phyloP scores from a whole-genome alignment of 306 rosid genomes.

The Citrullus colocynthis region DNA sequence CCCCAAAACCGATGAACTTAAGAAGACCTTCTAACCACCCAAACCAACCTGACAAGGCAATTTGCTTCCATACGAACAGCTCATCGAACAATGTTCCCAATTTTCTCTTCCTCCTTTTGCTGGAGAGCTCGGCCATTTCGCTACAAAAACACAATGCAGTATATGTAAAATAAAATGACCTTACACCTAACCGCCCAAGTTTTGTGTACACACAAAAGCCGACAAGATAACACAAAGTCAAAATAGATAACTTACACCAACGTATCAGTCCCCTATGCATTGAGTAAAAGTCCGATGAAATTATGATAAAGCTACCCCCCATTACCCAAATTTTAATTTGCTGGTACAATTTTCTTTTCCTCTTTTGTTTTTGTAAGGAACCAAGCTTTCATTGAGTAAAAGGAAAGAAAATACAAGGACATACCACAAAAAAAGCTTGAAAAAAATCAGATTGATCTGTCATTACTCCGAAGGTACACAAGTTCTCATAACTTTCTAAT shows the following conservation, averaged over 20 bases:
- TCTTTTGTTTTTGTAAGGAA: too few species aligned
- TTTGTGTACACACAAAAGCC: background rate
- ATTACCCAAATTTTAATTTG: background rate
- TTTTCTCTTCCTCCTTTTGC: slow-evolving; percentile 28
- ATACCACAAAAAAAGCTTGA: background rate
- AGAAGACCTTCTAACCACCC: slow-evolving; percentile 46
- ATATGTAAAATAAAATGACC: background rate
- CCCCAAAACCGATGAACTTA: slow-evolving; percentile 29
- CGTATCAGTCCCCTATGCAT: background rate
- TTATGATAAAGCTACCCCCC: background rate
- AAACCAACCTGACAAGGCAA: slow-evolving; percentile 59
- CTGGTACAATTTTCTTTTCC: too few species aligned
- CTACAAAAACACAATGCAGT: slow-evolving; percentile 9
- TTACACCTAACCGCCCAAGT: background rate
- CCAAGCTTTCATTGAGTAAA: background rate
- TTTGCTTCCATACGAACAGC: slow-evolving; percentile 32
- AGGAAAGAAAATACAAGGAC: background rate
- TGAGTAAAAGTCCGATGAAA: too few species aligned
- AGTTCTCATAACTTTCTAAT: background rate
- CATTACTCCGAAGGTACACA: background rate
- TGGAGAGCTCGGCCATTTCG: slow-evolving; percentile 46
- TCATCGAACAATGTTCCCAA: slow-evolving; percentile 32
- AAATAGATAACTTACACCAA: background rate
- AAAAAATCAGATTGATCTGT: background rate
- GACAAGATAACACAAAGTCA: background rate